These are phyloP conservation scores for Sclerotinia spermophila DNA, from an alignment of 2,329 filamentous ascomycete species.

Conservation along the genomic window DNA sequence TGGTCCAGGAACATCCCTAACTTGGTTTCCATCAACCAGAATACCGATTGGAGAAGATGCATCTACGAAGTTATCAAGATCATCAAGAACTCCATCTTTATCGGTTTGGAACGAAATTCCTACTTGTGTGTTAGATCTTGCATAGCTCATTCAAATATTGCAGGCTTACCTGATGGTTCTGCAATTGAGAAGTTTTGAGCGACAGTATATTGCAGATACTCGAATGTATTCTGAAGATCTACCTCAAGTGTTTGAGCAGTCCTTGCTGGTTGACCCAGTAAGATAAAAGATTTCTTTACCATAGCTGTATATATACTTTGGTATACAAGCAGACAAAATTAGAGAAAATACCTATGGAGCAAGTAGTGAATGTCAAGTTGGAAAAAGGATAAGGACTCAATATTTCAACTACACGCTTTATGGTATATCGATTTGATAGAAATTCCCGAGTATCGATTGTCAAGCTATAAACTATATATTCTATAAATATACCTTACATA, in stretches of 20 bases:
- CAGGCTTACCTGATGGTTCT: conserved; percentile 20
- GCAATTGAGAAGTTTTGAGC: conserved; percentile 21
- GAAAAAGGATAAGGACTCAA: not conserved
- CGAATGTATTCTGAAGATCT: conserved; percentile 22
- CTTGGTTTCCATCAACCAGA: conserved; percentile 22
- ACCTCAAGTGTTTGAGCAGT: conserved; percentile 19
- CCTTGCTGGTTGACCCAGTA: conserved; percentile 19
- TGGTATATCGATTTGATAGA: not conserved
- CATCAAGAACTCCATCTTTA: conserved; percentile 23
- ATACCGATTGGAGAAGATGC: conserved; percentile 23
- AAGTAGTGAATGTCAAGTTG: not conserved
- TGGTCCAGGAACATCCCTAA: conserved; percentile 33
- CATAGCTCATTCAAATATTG: not conserved
- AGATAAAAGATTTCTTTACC: conserved; percentile 17
- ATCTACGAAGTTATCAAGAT: conserved; percentile 21
- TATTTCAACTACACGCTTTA: not conserved
- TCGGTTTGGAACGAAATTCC: conserved; percentile 25
- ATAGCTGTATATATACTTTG: not conserved
- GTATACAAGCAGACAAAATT: not conserved
- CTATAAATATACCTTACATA: not conserved
- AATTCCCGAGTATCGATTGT: not conserved
- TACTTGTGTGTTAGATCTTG: not conserved
- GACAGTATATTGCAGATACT: conserved; percentile 21
- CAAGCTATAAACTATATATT: not conserved
- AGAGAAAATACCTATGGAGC: not conserved